Percentiles rank a stretch among this genome's conserved stretches.
Evolutionary conservation across 768 basidiomycete genomes (phyloP).

Genomic region (Lentinus brumalis): DNA sequence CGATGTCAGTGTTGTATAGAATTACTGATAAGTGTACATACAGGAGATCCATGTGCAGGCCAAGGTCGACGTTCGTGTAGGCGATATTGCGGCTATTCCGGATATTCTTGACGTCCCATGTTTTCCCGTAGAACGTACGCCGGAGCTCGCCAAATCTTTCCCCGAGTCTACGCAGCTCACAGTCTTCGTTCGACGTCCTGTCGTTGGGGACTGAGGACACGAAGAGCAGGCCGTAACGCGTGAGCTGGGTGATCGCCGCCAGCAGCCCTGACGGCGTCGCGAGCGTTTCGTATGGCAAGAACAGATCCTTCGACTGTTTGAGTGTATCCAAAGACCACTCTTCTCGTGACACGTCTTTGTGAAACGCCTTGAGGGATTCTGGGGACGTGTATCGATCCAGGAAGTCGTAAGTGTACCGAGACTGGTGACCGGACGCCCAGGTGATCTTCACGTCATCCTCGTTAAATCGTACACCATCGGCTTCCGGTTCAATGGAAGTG

Average conservation of each 20-base stretch:
- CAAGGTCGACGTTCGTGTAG: slow-evolving; percentile 89
- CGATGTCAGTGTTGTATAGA: background rate
- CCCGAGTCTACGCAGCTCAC: slow-evolving; percentile 70
- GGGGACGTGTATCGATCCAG: slow-evolving; percentile 50
- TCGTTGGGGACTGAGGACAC: slow-evolving; percentile 67
- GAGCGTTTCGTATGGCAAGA: slow-evolving; percentile 57
- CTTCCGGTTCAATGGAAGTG: slow-evolving; percentile 33
- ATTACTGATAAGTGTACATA: slow-evolving; percentile 40
- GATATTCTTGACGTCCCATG: slow-evolving; percentile 86
- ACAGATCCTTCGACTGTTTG: slow-evolving; percentile 44
- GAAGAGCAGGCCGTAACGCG: slow-evolving; percentile 73
- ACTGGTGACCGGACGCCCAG: slow-evolving; percentile 65
- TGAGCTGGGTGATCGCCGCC: slow-evolving; percentile 66
- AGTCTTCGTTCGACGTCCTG: slow-evolving; percentile 58
- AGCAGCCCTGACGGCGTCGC: slow-evolving; percentile 48
- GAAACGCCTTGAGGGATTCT: slow-evolving; percentile 41
- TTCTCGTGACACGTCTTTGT: slow-evolving; percentile 41
- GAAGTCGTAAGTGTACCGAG: slow-evolving; percentile 52
- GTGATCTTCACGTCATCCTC: slow-evolving; percentile 48
- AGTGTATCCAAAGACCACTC: slow-evolving; percentile 52
- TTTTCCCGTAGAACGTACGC: slow-evolving; percentile 84
- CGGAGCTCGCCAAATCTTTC: slow-evolving; percentile 74
- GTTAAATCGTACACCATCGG: slow-evolving; percentile 42
- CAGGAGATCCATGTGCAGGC: slow-evolving; percentile 91
- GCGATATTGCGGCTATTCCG: slow-evolving; percentile 86